Conservation (phyloP, 176 grass and related monocot genomes). For the Musa troglodytarum region DNA sequence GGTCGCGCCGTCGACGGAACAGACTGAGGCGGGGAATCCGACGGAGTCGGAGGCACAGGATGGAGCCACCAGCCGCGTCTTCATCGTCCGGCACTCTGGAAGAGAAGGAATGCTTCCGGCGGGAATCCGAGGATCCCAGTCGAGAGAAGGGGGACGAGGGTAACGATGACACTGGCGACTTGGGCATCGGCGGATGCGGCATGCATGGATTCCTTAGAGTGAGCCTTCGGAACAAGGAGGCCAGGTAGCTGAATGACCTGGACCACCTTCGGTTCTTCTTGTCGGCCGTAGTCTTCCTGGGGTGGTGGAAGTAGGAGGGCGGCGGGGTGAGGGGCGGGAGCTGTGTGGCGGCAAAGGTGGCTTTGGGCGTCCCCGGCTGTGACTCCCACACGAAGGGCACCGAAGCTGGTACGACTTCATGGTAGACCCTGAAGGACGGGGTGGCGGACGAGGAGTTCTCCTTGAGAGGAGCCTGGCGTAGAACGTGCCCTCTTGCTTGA, state of each 20-base stretch:
- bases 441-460: conserved; percentile 44
- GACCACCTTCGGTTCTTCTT: background rate
- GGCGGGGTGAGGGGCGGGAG: conserved; percentile 9
- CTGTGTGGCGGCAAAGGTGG: conserved; percentile 3
- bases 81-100: background rate
- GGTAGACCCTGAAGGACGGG: conserved; percentile 58
- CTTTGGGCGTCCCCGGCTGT: conserved; percentile 70
- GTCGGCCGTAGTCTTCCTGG: background rate
- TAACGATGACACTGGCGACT: background rate
- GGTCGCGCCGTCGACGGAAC: background rate
- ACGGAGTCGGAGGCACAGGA: background rate
- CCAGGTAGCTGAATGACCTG: background rate
- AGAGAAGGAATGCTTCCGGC: background rate
- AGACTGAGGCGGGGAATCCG: background rate
- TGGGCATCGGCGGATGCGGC: too few relatives aligned
- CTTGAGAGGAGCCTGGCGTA: conserved; percentile 75
- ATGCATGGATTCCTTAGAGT: background rate
- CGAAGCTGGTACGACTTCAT: conserved; percentile 49
- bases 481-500: conserved; percentile 79
- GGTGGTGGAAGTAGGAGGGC: conserved; percentile 33
- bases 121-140: background rate
- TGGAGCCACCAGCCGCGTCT: background rate
- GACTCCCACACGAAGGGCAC: conserved; percentile 94
- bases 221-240: background rate
- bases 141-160: background rate